Base-by-base conservation (phyloP, 192 early-diverging fungal species). In the Chytriomyces confervae region DNA sequence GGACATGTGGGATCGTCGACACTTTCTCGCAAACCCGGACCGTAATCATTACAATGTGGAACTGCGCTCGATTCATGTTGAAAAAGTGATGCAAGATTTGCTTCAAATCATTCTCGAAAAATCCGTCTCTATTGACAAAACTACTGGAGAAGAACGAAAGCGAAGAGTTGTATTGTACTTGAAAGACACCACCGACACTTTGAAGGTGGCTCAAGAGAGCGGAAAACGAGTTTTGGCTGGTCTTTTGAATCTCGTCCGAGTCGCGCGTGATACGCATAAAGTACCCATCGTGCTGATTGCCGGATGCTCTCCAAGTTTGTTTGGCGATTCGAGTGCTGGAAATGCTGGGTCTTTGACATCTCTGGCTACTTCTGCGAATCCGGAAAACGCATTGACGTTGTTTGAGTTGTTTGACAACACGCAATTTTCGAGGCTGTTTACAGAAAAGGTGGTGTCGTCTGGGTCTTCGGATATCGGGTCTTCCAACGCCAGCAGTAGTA, bases 131-230 rank as follows among this genome's bases (percentile, higher is more conserved):
- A 36, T 36, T 36, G 36, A 36, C 4, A 36, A 36, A 36, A 36
- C 36, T 4, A 36, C 3, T 4, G 36, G 36, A 36, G 36, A 36
- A 4, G 36, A 36, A 36, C 62, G 65, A 24, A 36, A 66, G 66
- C 51, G 77, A 2, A 46, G 73, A 10, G 47, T 86, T 0, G 57
- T 86, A 6, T 5, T 86, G 13, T 79, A 49, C 46, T 50, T 80
- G 44, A 73, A 79, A 61, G 86, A 87, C 62, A 48, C 61, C 49
- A 83, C 77, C 24, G 86, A 87, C 69, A 77, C 84, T 0, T 46
- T 83, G 44, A 79, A 83, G 47, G 48, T 7, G 4, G 72, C 51
- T 10, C 71, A 76, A 13, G 81, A 70, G 8, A 61, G 45, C 29
- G 86, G 83, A 16, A 65, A 61, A 13, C 50, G 75, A 45, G 51